Percentiles rank a stretch among this genome's conserved stretches.
phyloP scores from a whole-genome alignment of 108 stramenopile genomes.

The Parietichytrium sp. region DNA sequence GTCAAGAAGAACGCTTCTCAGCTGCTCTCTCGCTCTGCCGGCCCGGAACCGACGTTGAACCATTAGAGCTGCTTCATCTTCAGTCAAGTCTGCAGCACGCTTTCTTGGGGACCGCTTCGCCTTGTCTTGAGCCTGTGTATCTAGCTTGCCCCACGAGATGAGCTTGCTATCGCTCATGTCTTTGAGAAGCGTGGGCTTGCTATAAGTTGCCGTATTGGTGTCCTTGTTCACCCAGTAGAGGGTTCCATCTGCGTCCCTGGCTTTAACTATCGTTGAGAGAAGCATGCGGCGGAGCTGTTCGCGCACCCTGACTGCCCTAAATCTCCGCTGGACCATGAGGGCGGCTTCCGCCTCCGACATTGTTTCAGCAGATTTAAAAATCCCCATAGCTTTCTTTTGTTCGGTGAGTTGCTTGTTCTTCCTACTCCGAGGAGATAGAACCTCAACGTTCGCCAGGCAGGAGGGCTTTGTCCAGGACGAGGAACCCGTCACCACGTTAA shows the following conservation, averaged over 20 bases:
- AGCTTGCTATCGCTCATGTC: neutral
- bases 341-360: neutral
- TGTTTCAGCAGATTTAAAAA: neutral
- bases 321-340: neutral
- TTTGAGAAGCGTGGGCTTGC: neutral
- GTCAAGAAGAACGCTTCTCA: neutral
- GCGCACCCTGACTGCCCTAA: neutral
- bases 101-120: too few relatives aligned
- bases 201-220: neutral
- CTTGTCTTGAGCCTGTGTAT: too few relatives aligned
- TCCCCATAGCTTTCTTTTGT: neutral
- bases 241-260: neutral
- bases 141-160: too few relatives aligned
- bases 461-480: slow-evolving; percentile 4
- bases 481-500: neutral
- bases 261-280: neutral
- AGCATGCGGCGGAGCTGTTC: neutral
- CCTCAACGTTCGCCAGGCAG: neutral
- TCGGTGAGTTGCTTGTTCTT: neutral
- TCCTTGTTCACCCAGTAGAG: neutral
- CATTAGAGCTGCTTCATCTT: neutral
- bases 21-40: neutral
- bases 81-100: too few relatives aligned
- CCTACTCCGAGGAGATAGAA: neutral
- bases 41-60: slow-evolving; percentile 4